Conservation (phyloP, 805 yeast genomes). For the Saccharomycopsis malanga region DNA sequence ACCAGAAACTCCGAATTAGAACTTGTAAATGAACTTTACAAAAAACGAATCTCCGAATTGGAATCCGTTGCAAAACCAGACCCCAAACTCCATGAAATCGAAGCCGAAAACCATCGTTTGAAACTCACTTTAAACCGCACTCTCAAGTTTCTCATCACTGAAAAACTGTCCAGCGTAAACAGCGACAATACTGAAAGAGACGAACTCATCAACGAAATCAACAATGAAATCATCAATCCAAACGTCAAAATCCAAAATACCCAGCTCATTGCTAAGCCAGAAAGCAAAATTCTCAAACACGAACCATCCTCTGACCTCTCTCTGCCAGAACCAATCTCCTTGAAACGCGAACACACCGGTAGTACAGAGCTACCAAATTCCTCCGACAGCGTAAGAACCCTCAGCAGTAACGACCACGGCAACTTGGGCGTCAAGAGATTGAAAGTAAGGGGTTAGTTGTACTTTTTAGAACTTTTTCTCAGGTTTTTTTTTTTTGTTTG, state of each 20-base stretch:
- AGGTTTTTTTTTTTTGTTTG: no score
- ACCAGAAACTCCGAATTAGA: slow-evolving; percentile 85
- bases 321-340: no score
- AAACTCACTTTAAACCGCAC: slow-evolving; percentile 19
- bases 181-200: slow-evolving; percentile 4
- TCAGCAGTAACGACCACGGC: no score
- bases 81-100: not conserved
- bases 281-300: no score
- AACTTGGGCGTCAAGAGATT: no score
- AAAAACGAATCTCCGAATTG: slow-evolving; percentile 74
- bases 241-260: slow-evolving; percentile 14
- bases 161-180: not conserved
- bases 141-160: slow-evolving; percentile 14
- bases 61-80: slow-evolving; percentile 33
- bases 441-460: no score
- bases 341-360: no score
- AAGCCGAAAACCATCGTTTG: slow-evolving; percentile 8
- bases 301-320: no score
- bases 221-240: slow-evolving; percentile 17
- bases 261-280: not conserved
- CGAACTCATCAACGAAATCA: slow-evolving; percentile 13
- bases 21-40: slow-evolving; percentile 80
- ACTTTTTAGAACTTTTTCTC: no score
- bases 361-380: no score
- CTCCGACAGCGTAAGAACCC: no score